These are phyloP conservation scores for Agaricus blazei DNA, from an alignment of 768 basidiomycete genomes.

Conservation along the genomic window DNA sequence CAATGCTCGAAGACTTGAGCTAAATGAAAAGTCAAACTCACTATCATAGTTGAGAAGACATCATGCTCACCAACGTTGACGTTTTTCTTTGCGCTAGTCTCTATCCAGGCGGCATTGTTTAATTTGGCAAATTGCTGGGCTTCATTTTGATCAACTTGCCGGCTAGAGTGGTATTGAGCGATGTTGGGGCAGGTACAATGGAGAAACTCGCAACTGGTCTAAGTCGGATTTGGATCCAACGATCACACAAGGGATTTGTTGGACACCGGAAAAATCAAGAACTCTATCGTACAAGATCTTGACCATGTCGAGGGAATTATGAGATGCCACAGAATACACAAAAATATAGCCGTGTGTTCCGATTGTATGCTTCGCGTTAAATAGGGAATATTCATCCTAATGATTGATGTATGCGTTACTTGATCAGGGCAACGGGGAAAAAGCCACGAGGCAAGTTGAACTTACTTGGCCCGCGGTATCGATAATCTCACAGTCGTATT, in stretches of 20 bases:
- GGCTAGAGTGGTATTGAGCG: slow-evolving; percentile 29
- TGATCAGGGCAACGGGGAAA: neutral
- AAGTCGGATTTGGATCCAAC: slow-evolving; percentile 90
- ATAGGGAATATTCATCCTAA: slow-evolving; percentile 88
- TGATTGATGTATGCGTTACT: slow-evolving; percentile 7
- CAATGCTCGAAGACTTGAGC: slow-evolving; percentile 79
- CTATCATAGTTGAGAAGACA: neutral
- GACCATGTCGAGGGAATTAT: slow-evolving; percentile 88
- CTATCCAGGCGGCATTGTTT: slow-evolving; percentile 73
- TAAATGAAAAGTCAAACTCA: slow-evolving; percentile 19
- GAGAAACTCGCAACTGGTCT: slow-evolving; percentile 53
- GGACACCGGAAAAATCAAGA: slow-evolving; percentile 76
- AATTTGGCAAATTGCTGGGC: slow-evolving; percentile 66
- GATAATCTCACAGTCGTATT: slow-evolving; percentile 90
- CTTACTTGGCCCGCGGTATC: slow-evolving; percentile 91
- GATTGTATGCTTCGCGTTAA: slow-evolving; percentile 85
- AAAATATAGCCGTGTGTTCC: slow-evolving; percentile 94
- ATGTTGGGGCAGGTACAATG: slow-evolving; percentile 8
- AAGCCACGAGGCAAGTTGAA: slow-evolving; percentile 18
- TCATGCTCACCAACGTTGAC: slow-evolving; percentile 67
- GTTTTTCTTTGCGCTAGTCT: slow-evolving; percentile 81
- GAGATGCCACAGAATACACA: slow-evolving; percentile 85
- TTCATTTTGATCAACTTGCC: slow-evolving; percentile 64
- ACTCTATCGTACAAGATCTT: slow-evolving; percentile 91
- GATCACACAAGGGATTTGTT: slow-evolving; percentile 83